phyloP scores from a whole-genome alignment of 306 rosid genomes.

The Albizia julibrissin region DNA sequence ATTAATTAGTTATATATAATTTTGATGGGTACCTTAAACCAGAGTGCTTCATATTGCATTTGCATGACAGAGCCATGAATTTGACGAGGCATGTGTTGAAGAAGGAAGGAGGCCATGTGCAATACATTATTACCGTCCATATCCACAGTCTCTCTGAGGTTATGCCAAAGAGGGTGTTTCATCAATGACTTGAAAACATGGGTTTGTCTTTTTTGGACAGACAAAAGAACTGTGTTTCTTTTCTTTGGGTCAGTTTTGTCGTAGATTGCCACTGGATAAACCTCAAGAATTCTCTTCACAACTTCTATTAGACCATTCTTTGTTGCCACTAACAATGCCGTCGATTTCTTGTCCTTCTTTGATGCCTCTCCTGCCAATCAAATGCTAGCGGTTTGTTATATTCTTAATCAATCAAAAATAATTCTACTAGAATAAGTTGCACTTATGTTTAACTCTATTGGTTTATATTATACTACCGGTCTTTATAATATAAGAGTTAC shows the following conservation, averaged over 20 bases:
- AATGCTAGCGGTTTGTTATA: neutral
- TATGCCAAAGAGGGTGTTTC: neutral
- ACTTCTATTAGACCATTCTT: neutral
- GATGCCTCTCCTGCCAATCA: neutral
- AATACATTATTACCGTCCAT: neutral
- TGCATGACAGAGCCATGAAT: neutral
- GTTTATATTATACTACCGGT: too few species aligned
- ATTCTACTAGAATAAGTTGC: too few species aligned
- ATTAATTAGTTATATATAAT: too few species aligned
- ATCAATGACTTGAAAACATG: neutral
- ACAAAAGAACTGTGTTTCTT: neutral
- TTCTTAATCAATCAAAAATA: neutral
- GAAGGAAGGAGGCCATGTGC: neutral
- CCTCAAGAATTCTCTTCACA: neutral
- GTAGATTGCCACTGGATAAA: neutral
- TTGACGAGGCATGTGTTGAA: neutral
- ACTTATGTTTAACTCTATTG: too few species aligned
- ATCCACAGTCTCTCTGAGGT: neutral
- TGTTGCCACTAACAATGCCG: neutral
- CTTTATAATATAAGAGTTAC: too few species aligned
- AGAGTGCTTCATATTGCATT: conserved; percentile 8
- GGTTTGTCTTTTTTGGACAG: neutral
- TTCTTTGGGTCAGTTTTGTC: neutral
- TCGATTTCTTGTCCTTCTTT: neutral
- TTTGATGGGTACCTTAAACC: neutral